A percentile compares a stretch with the other conserved stretches of the same genome.
These are phyloP conservation scores for Irpex sp. DNA, from an alignment of 1,284 basidiomycete genomes.

Conservation along the genomic window DNA sequence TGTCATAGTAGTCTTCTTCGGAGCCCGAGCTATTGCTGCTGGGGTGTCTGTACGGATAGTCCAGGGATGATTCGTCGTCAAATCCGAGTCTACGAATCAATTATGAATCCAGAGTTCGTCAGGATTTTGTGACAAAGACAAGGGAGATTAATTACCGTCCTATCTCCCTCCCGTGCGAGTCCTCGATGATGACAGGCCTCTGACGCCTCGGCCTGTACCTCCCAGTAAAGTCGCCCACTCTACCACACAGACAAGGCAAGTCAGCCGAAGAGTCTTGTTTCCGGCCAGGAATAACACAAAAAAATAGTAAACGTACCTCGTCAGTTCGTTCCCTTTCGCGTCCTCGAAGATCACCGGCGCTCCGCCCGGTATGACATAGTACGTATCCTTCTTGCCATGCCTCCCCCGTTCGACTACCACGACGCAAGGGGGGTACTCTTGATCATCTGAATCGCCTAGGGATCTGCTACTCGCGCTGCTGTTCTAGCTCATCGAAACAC, in stretches of 20 bases:
- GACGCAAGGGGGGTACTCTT: conserved; percentile 27
- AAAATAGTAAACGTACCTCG: conserved; percentile 40
- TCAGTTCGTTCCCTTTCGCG: conserved; percentile 60
- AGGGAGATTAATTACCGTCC: conserved; percentile 18
- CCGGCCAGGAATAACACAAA: background rate
- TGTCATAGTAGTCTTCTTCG: conserved; percentile 15
- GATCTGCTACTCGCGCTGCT: conserved; percentile 13
- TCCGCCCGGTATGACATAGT: conserved; percentile 64
- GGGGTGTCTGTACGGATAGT: conserved; percentile 11
- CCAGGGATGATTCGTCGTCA: conserved; percentile 18
- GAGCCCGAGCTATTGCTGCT: conserved; percentile 11
- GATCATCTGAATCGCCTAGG: conserved; percentile 17
- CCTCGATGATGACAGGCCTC: conserved; percentile 29
- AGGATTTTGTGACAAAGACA: no score
- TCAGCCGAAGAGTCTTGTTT: background rate
- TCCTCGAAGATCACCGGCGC: conserved; percentile 68
- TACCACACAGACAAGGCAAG: background rate
- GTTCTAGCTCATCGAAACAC: background rate
- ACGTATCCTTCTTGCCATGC: conserved; percentile 35
- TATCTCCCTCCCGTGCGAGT: conserved; percentile 27
- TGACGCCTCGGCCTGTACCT: conserved; percentile 23
- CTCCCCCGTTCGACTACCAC: conserved; percentile 26
- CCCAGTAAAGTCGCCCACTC: conserved; percentile 28
- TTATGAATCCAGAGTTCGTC: no score
- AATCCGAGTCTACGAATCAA: conserved; percentile 21